Conservation (phyloP, 1,284 basidiomycete species). For the Cryptococcus sp. region DNA sequence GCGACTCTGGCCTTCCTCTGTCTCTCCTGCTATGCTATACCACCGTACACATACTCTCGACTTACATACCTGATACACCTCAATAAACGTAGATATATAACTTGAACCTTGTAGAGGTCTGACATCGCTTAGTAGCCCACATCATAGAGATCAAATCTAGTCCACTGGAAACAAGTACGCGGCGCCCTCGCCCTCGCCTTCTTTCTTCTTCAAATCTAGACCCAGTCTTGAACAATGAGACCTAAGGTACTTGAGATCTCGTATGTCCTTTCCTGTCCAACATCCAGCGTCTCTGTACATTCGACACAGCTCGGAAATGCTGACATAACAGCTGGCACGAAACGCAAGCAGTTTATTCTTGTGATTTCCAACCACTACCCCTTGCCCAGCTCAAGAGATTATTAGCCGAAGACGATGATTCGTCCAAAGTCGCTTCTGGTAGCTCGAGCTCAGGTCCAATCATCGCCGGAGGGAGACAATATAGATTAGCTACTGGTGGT, state of each 20-base stretch:
- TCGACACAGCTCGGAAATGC: not conserved
- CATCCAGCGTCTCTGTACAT: not conserved
- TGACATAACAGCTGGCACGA: slow-evolving; percentile 68
- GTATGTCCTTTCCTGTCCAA: slow-evolving; percentile 22
- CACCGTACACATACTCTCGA: no score
- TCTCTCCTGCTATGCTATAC: no score
- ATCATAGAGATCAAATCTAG: no score
- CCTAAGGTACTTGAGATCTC: slow-evolving; percentile 48
- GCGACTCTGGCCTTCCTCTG: no score
- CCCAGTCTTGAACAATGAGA: slow-evolving; percentile 27
- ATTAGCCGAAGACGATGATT: slow-evolving; percentile 34
- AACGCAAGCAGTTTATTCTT: slow-evolving; percentile 82
- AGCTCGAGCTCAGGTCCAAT: slow-evolving; percentile 5
- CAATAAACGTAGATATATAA: no score
- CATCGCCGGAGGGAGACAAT: slow-evolving; percentile 54
- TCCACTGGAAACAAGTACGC: no score
- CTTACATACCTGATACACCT: no score
- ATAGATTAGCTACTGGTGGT: slow-evolving; percentile 88
- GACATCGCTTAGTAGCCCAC: no score
- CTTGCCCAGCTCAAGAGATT: slow-evolving; percentile 49
- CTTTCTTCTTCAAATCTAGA: not conserved
- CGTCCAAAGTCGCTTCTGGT: slow-evolving; percentile 12
- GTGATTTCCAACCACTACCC: slow-evolving; percentile 80
- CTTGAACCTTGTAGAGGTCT: not conserved
- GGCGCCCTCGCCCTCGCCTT: not conserved